Evolutionary conservation across 1,284 basidiomycete species (phyloP), one percentile per base, ranked within the genome.

Genomic region (Ceratobasidium sp.): DNA sequence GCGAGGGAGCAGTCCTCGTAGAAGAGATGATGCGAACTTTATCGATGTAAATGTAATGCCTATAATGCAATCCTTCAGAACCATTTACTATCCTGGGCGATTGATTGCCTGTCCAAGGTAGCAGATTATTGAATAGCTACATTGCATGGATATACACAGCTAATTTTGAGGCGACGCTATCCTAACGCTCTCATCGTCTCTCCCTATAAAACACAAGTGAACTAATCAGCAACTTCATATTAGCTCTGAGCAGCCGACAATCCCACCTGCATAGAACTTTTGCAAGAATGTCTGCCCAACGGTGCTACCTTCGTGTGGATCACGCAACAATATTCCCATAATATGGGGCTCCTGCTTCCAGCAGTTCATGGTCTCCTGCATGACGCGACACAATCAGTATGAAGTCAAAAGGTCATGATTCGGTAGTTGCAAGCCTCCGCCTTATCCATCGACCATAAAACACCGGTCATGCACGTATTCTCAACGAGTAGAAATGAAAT

Each of bases 291-390:
- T 86, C 74, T 85, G 84, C 74, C 58, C 58, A 27, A 40, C 32
- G 82, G 81, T 6, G 85, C 84, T 70, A 85, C 80, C 54, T 82
- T 79, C 34, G 50, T 64, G 69, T 55, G 82, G 79, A 2, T 79
- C 77, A 70, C 84, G 78, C 71, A 91, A 78, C 55, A 91, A 76
- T 38, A 90, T 84, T 5, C 89, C 90, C 77, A 88, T 78, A 27
- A 93, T 80, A 76, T 92, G 91, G 72, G 91, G 89, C 73, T 81
- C 78, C 82, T 93, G 91, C 79, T 96, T 96, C 95, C 95, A 98
- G 74, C 85, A 86, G 78, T 98, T 98, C 84, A 97, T 85, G 54
- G 91, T 91, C 84, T 96, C 58, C 58, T 64, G 35, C 8, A 31
- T 5, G 20, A 34, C n/a, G 29, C 13, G 40, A 32, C 25, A 12